Conservation (phyloP, 108 stramenopile genomes). For the Discostella stelligeroides region DNA sequence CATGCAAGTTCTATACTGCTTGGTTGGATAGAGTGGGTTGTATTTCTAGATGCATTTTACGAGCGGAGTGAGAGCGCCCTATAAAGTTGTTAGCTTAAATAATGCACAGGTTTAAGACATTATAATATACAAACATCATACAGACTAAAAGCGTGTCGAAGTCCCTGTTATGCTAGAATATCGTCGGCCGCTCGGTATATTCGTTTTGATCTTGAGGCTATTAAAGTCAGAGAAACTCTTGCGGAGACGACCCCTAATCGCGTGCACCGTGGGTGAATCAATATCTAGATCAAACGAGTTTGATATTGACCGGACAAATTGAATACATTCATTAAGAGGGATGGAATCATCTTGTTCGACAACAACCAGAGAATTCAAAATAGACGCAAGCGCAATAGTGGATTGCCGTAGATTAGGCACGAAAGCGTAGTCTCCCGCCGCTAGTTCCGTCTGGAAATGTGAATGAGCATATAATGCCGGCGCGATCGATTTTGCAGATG, state of each 20-base stretch:
- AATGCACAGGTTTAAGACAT: no score
- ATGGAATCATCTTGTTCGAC: slow-evolving; percentile 6
- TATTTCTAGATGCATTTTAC: no score
- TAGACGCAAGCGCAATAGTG: slow-evolving; percentile 24
- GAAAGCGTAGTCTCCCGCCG: slow-evolving; percentile 37
- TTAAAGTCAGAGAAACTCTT: slow-evolving; percentile 29
- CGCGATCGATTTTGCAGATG: slow-evolving; percentile 1
- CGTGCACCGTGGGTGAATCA: slow-evolving; percentile 29
- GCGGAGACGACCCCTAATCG: slow-evolving; percentile 26
- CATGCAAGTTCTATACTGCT: no score
- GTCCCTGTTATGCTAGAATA: no score
- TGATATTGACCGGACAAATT: slow-evolving; percentile 22
- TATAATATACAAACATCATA: no score
- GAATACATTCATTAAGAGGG: slow-evolving; percentile 19
- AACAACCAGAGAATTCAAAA: slow-evolving; percentile 34
- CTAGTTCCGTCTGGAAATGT: slow-evolving; percentile 38
- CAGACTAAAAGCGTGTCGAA: no score
- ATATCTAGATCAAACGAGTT: slow-evolving; percentile 23
- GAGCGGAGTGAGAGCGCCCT: no score
- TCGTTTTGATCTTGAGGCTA: no score
- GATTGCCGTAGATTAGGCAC: slow-evolving; percentile 34
- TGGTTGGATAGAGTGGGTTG: no score
- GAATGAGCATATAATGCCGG: slow-evolving; percentile 23
- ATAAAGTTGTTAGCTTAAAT: no score
- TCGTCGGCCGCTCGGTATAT: no score